These are phyloP conservation scores for Hypoxylon trugodes DNA, from an alignment of 495 filamentous ascomycete genomes.

Conservation along the genomic window DNA sequence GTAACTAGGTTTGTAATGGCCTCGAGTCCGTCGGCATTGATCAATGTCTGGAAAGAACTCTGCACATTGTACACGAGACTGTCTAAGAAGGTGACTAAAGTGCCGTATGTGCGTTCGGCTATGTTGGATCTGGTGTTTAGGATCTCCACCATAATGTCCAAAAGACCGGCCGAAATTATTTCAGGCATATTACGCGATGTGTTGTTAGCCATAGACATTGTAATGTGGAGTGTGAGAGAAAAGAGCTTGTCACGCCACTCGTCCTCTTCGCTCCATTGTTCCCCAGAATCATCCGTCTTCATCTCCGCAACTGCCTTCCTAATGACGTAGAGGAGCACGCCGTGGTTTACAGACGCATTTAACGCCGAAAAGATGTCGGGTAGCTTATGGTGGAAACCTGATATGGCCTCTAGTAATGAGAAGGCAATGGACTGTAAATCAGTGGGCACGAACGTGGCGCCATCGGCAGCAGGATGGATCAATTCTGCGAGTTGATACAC, in stretches of 20 bases:
- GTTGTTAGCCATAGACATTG: constrained; percentile 72
- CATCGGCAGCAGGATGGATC: constrained; percentile 77
- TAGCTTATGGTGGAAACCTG: constrained; percentile 77
- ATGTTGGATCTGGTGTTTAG: constrained; percentile 83
- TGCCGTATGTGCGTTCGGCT: constrained; percentile 81
- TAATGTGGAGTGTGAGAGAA: constrained; percentile 78
- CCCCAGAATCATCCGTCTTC: constrained; percentile 63
- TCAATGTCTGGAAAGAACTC: constrained; percentile 81
- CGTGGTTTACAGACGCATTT: constrained; percentile 93
- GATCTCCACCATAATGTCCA: constrained; percentile 89
- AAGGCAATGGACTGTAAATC: constrained; percentile 85
- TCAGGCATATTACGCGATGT: constrained; percentile 61
- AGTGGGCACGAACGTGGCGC: constrained; percentile 70
- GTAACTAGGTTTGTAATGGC: constrained; percentile 84
- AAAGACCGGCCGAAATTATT: constrained; percentile 84
- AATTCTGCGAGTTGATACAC: constrained; percentile 92
- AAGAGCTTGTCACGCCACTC: constrained; percentile 92
- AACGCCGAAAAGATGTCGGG: constrained; percentile 85
- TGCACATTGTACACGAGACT: constrained; percentile 81
- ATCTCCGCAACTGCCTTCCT: constrained; percentile 88
- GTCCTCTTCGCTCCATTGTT: constrained; percentile 69
- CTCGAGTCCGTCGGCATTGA: constrained; percentile 82
- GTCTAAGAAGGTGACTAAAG: constrained; percentile 85
- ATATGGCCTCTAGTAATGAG: constrained; percentile 79
- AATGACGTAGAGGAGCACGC: constrained; percentile 91